Conservation (phyloP, 495 filamentous ascomycete genomes). For the Amorphotheca resinae region DNA sequence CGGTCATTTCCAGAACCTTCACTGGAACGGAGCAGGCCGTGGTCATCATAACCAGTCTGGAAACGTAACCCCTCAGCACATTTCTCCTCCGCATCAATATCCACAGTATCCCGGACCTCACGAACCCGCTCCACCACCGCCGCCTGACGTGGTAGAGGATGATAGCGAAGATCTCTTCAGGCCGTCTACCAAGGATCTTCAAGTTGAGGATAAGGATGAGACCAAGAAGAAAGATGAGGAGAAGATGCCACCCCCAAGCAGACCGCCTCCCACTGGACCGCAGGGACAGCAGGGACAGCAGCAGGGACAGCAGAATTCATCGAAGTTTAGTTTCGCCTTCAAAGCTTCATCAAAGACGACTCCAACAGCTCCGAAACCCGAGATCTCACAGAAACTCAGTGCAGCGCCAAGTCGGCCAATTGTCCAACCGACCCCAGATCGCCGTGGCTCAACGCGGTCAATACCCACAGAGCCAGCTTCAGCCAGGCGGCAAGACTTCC, state of each 20-base stretch:
- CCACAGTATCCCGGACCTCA: neutral
- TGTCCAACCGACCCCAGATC: conserved; percentile 18
- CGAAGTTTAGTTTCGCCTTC: conserved; percentile 78
- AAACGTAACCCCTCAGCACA: conserved; percentile 25
- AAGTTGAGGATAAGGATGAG: conserved; percentile 45
- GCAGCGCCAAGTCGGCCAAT: conserved; percentile 27
- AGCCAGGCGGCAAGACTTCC: conserved; percentile 22
- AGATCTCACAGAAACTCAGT: conserved; percentile 61
- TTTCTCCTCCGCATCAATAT: conserved; percentile 6
- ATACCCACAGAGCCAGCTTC: conserved; percentile 28
- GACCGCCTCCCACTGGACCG: conserved; percentile 34
- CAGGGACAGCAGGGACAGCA: too few relatives aligned
- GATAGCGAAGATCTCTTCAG: conserved; percentile 51
- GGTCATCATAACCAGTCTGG: conserved; percentile 26
- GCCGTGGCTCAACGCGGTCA: conserved; percentile 17
- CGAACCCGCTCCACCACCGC: neutral
- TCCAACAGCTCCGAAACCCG: conserved; percentile 49
- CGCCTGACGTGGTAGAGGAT: conserved; percentile 15
- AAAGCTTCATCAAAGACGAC: conserved; percentile 53
- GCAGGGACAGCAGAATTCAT: conserved; percentile 33
- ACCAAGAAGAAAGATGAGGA: conserved; percentile 31
- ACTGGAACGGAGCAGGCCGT: conserved; percentile 41
- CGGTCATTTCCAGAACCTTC: conserved; percentile 46
- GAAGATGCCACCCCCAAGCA: conserved; percentile 33
- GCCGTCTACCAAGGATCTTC: conserved; percentile 44